Conservation (phyloP, 2,329 filamentous ascomycete species). For the Eutypella sp. region DNA sequence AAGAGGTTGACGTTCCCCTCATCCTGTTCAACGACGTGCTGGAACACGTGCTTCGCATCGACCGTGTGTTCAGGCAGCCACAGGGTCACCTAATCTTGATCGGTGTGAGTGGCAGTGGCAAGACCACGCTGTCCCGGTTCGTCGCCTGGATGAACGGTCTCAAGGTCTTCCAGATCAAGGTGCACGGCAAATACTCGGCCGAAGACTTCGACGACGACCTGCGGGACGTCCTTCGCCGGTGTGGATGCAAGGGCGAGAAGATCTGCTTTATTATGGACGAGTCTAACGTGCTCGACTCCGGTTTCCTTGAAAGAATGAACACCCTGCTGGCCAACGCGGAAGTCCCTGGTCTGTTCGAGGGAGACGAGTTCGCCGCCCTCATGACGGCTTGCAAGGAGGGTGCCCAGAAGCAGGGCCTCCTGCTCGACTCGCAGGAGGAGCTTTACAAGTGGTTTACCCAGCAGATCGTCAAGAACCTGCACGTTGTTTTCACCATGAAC, state of each 20-base stretch:
- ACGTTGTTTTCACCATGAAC: conserved; percentile 99
- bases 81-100: conserved; percentile 98
- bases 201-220: conserved; percentile 99
- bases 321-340: conserved; percentile 98
- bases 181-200: conserved; percentile 95
- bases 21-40: conserved; percentile 99
- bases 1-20: conserved; percentile 96
- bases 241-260: conserved; percentile 97
- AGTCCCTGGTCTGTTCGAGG: conserved; percentile 96
- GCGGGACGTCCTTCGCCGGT: conserved; percentile 84
- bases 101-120: conserved; percentile 96
- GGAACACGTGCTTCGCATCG: conserved; percentile 96
- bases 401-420: conserved; percentile 87
- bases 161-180: conserved; percentile 99
- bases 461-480: conserved; percentile 97
- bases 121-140: conserved; percentile 95
- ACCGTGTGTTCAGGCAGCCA: conserved; percentile 96
- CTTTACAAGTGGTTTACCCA: conserved; percentile 99
- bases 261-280: conserved; percentile 99
- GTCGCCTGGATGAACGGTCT: conserved; percentile 99
- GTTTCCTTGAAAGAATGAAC: conserved; percentile 99
- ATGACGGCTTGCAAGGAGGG: conserved; percentile 99
- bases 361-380: conserved; percentile 95
- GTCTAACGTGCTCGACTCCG: conserved; percentile 95
- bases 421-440: conserved; percentile 96